Evolutionary conservation across 2,329 filamentous ascomycete genomes (phyloP).

Genomic region (Neopestalotiopsis sp.): DNA sequence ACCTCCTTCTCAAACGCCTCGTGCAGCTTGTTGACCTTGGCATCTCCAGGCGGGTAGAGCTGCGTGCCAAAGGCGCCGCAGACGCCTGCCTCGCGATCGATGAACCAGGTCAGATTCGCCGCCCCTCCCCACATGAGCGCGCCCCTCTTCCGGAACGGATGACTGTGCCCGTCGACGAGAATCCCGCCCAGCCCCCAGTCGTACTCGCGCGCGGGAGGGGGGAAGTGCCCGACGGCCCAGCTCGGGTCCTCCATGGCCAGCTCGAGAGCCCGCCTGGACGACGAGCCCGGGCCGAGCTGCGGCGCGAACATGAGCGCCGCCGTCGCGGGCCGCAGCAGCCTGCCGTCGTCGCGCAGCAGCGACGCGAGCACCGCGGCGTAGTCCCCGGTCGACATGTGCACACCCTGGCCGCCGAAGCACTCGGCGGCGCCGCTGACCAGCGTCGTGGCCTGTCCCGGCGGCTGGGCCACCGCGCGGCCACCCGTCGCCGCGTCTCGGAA

Average conservation of each 20-base stretch:
- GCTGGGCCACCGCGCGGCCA: slow-evolving; percentile 20
- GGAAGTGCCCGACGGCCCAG: slow-evolving; percentile 35
- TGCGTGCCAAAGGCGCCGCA: slow-evolving; percentile 9
- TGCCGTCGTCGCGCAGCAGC: slow-evolving; percentile 53
- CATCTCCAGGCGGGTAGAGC: background rate
- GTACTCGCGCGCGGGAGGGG: slow-evolving; percentile 40
- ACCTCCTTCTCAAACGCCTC: slow-evolving; percentile 8
- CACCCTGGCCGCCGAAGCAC: slow-evolving; percentile 41
- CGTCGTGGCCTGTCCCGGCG: slow-evolving; percentile 4
- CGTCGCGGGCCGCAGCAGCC: slow-evolving; percentile 46
- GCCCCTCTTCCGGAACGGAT: slow-evolving; percentile 42
- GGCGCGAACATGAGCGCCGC: slow-evolving; percentile 52
- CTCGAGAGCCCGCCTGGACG: slow-evolving; percentile 24
- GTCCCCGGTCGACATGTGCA: slow-evolving; percentile 41
- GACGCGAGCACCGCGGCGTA: slow-evolving; percentile 51
- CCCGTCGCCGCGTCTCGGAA: slow-evolving; percentile 18
- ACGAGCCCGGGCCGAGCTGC: slow-evolving; percentile 42
- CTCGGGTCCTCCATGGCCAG: slow-evolving; percentile 33
- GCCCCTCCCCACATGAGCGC: slow-evolving; percentile 51
- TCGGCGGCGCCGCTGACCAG: slow-evolving; percentile 26
- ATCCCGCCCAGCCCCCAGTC: slow-evolving; percentile 48
- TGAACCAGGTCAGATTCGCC: slow-evolving; percentile 48
- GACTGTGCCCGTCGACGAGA: slow-evolving; percentile 42
- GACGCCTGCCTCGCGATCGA: slow-evolving; percentile 5
- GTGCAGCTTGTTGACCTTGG: background rate